A percentile compares a stretch with the other conserved stretches of the same genome.
phyloP scores from a whole-genome alignment of 2,329 filamentous ascomycete genomes.

The Verticillium tricorpus region DNA sequence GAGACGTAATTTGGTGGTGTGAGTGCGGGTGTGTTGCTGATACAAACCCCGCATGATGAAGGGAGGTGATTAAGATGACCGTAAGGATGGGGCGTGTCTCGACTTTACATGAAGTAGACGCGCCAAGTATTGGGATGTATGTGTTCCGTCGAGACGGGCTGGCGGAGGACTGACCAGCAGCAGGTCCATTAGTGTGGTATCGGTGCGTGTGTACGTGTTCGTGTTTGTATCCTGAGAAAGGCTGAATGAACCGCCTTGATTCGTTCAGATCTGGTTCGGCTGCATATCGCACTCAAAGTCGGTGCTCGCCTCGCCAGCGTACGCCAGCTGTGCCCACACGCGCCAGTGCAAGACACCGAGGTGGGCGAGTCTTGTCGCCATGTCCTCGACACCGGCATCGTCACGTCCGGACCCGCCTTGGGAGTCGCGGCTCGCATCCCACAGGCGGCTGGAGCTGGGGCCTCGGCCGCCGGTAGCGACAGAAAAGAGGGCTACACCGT shows the following conservation, averaged over 20 bases:
- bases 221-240: not conserved
- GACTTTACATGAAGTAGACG: not conserved
- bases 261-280: constrained; percentile 14
- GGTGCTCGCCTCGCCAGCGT: constrained; percentile 40
- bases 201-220: not conserved
- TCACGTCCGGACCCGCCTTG: constrained; percentile 27
- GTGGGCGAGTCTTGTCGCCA: constrained; percentile 76
- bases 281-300: constrained; percentile 26
- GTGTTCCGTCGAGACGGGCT: not conserved
- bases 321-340: constrained; percentile 76
- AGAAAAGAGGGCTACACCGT: constrained; percentile 50
- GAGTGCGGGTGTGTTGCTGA: not conserved
- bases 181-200: not conserved
- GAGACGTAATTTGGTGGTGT: not conserved
- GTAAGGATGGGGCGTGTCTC: not conserved
- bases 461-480: constrained; percentile 48
- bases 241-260: not conserved
- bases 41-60: not conserved
- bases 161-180: not conserved
- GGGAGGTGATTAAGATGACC: not conserved
- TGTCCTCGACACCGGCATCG: constrained; percentile 55
- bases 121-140: not conserved
- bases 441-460: constrained; percentile 29
- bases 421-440: constrained; percentile 25
- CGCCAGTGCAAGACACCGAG: constrained; percentile 85